A percentile compares a stretch with the other conserved stretches of the same genome.
These are phyloP conservation scores for Gardenia jasminoides DNA, from an alignment of 257 asterid genomes.

Conservation along the genomic window DNA sequence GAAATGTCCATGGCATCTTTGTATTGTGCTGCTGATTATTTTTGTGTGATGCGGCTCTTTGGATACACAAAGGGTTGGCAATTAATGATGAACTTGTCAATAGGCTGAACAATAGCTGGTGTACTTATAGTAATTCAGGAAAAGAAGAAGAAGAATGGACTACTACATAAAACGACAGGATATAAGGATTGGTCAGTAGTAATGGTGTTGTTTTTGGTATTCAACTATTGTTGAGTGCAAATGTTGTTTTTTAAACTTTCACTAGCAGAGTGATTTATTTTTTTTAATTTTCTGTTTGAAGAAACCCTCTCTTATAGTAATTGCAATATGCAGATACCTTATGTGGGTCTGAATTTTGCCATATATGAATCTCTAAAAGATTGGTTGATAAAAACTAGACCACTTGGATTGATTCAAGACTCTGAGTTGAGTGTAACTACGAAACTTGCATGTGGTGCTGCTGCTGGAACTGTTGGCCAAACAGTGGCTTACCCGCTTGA, in stretches of 20 bases:
- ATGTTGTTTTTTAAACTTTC: neutral
- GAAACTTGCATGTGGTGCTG: conserved; percentile 89
- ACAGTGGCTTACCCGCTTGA: conserved; percentile 96
- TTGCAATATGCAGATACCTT: conserved; percentile 62
- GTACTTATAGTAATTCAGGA: neutral
- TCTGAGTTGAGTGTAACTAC: conserved; percentile 72
- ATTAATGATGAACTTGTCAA: neutral
- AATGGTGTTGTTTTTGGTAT: neutral
- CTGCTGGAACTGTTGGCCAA: conserved; percentile 92
- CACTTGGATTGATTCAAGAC: conserved; percentile 65
- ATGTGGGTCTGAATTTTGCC: conserved; percentile 93
- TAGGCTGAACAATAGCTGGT: neutral
- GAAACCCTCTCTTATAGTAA: neutral
- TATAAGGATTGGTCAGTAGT: neutral
- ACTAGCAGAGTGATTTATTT: neutral
- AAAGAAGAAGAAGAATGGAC: neutral
- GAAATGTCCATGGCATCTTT: neutral
- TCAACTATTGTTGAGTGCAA: neutral
- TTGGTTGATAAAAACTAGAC: conserved; percentile 60
- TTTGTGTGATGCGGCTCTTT: neutral
- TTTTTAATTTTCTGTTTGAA: neutral
- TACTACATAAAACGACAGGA: neutral
- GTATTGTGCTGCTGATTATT: neutral
- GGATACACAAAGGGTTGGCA: neutral
- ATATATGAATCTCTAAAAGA: conserved; percentile 93